phyloP scores from a whole-genome alignment of 176 grass and related monocot genomes.

The Tillandsia leiboldiana region DNA sequence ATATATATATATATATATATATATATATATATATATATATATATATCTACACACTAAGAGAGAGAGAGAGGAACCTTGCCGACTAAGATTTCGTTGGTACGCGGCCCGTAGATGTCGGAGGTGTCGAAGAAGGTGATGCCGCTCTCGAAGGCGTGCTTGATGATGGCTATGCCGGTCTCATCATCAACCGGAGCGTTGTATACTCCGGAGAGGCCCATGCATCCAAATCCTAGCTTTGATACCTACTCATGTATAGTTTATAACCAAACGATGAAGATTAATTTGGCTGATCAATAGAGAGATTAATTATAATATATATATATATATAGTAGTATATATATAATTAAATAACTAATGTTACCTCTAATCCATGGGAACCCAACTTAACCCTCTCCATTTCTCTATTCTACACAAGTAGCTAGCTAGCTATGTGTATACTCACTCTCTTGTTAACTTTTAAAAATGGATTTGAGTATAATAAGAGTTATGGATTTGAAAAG shows the following conservation, averaged over 20 bases:
- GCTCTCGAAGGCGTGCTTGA: slow-evolving; percentile 57
- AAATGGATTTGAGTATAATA: too few species aligned
- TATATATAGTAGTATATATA: too few species aligned
- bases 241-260: slow-evolving; percentile 23
- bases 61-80: slow-evolving; percentile 35
- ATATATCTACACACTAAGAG: background rate
- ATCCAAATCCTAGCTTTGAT: slow-evolving; percentile 78
- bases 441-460: too few species aligned
- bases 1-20: background rate
- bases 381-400: slow-evolving; percentile 40
- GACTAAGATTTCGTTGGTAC: slow-evolving; percentile 58
- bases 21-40: background rate
- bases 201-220: slow-evolving; percentile 43
- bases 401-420: too few species aligned
- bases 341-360: slow-evolving; percentile 1
- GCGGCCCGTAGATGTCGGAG: slow-evolving; percentile 57
- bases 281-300: background rate
- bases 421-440: too few species aligned
- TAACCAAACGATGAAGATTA: background rate
- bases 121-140: slow-evolving; percentile 88
- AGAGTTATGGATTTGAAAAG: too few species aligned
- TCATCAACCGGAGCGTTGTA: slow-evolving; percentile 49
- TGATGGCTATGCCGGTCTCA: slow-evolving; percentile 38
- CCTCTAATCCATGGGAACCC: slow-evolving; percentile 53
- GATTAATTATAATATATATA: too few species aligned